These are phyloP conservation scores for Tuber calosporum DNA, from an alignment of 495 filamentous ascomycete species.

Conservation along the genomic window DNA sequence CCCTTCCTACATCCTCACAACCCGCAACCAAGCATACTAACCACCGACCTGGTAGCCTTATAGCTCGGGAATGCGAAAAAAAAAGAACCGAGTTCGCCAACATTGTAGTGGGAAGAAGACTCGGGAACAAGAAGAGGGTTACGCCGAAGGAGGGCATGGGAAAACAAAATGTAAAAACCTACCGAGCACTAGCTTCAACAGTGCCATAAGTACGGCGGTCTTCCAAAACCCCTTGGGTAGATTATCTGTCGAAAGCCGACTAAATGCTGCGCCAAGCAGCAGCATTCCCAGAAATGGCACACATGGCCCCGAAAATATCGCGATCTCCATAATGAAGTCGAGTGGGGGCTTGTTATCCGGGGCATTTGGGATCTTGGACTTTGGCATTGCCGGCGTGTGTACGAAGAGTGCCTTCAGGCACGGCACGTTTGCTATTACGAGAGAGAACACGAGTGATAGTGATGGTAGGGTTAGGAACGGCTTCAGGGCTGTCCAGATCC, in stretches of 20 bases:
- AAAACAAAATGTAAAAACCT: slow-evolving; percentile 4
- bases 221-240: slow-evolving; percentile 41
- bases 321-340: slow-evolving; percentile 39
- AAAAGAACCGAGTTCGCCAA: background rate
- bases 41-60: background rate
- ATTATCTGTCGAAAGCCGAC: slow-evolving; percentile 28
- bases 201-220: slow-evolving; percentile 30
- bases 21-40: background rate
- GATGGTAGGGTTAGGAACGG: slow-evolving; percentile 33
- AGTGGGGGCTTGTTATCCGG: slow-evolving; percentile 37
- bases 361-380: slow-evolving; percentile 23
- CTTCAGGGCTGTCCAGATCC: slow-evolving; percentile 28
- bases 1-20: background rate
- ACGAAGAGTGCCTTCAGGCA: slow-evolving; percentile 37
- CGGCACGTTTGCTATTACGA: slow-evolving; percentile 35
- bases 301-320: slow-evolving; percentile 25
- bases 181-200: slow-evolving; percentile 39
- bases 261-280: slow-evolving; percentile 33
- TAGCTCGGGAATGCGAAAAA: background rate
- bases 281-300: slow-evolving; percentile 36
- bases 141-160: background rate
- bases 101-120: background rate
- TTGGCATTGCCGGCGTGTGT: background rate
- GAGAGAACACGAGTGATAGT: slow-evolving; percentile 29
- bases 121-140: background rate